Base-by-base conservation (phyloP, 2,329 filamentous ascomycete genomes). In the Myriosclerotinia curreyana region DNA sequence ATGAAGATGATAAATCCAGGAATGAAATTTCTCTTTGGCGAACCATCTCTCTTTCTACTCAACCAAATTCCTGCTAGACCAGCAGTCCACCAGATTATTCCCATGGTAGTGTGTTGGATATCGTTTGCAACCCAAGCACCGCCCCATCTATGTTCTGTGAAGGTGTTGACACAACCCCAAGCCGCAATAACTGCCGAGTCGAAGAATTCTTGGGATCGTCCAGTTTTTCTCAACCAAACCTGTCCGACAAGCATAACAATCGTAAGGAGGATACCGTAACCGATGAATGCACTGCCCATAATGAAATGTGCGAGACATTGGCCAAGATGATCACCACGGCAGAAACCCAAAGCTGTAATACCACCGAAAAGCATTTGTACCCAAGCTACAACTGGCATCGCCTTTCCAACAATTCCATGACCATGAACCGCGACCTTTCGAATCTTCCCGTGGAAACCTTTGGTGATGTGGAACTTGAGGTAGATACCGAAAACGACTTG, bases 71-170 rank as follows among this genome's bases (percentile, higher is more conserved):
- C 95, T 14, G 94, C 84, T 38, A 99, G 79, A 31, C 95, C 95
- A 9, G 95, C 94, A 71, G 87, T 90, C 94, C 94, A 99, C 95
- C 95, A 99, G 60, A 99, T 87, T 67, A 99, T 86, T n/a, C 95
- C 95, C 94, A 99, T 98, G n/a, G 90, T 91, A 0, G 95, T 99
- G 76, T 99, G 95, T 76, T 99, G 94, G 79, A 96, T 86, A 76
- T 99, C 95, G 74, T 97, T 98, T 77, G 85, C 86, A 60, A 90
- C 92, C 95, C 95, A 99, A 0, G 85, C 83, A 0, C 82, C 82
- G 62, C 95, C 95, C 95, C 95, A 99, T 60, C 90, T 86, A 75
- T 99, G 95, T 77, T 98, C 95, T 22, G 95, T 99, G 71, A 99
- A 98, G 11, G 95, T 98, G 77, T 98, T 99, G 77, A 99, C 88